Base-by-base conservation (phyloP, 2,329 filamentous ascomycete species). In the Scedosporium dehoogii region DNA sequence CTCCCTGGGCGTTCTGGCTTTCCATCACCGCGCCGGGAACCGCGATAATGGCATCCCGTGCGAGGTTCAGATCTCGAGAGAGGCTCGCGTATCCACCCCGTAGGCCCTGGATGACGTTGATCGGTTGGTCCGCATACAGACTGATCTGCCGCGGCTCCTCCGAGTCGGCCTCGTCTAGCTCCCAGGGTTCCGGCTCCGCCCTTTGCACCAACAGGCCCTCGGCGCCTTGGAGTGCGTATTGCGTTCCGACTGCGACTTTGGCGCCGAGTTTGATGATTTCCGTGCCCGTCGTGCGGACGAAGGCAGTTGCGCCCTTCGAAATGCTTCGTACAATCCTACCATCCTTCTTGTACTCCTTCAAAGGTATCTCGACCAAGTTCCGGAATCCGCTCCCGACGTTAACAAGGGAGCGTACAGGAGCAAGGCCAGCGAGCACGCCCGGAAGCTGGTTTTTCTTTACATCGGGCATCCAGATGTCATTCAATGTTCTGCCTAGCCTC, bases 391-490 rank as follows among this genome's bases (percentile, higher is more conserved):
- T 89, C 33, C 92, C 91, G 7, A 99, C 90, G 67, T 96, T 96
- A 59, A 96, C 93, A 1, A 99, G 77, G 1, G 91, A 91, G 14
- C 92, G 86, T n/a, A 97, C 87, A 0, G 92, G 90, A 0, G 92
- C 92, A 5, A 99, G 80, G 21, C 94, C 94, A 2, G 92, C 90
- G 42, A 99, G 82, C 1, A 99, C 89, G 1, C 89, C 87, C 0
- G 92, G 91, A 4, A 99, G 86, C 73, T 99, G 94, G 67, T 93
- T 96, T 16, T 83, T 80, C 71, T 89, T 91, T 62, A 99, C 89
- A 71, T 99, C 93, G 1, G 92, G 92, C 83, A 88, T 96, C 94
- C 94, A 99, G 53, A 97, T 90, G 71, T 96, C 91, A 70, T 97
- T 97, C 41, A 99, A 82, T 2, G 88, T 93, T 73, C 92, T 85